Base-by-base conservation (phyloP, 1,139 yeast genomes). In the Barnettozyma hawaiiensis region DNA sequence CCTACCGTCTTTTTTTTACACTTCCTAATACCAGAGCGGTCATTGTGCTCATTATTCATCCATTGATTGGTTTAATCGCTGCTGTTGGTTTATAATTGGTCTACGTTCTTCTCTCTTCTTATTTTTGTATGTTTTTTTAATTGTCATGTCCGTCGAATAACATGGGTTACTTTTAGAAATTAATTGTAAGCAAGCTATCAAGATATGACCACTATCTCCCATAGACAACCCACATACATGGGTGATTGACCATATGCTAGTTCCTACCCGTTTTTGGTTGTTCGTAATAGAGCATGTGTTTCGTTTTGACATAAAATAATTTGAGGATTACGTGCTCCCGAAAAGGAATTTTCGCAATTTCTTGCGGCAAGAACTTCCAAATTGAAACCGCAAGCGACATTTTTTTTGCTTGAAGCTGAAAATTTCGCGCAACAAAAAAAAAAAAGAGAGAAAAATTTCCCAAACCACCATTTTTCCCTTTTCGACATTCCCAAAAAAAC, bases 381-480 rank as follows among this genome's bases (percentile, higher is more conserved):
- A 26, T 26, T n/a, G 29, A n/a, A 26, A 6, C n/a, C 29, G 16
- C 15, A 26, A 26, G 14, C 16, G 29, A n/a, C n/a, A 26, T 26
- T n/a, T 26, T n/a, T 26, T 26, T 14, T n/a, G n/a, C 29, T 16
- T n/a, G 27, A 24, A 24, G n/a, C n/a, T 22, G 27, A 26, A 26
- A 26, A 5, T 5, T 7, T 24, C 14, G n/a, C 29, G 19, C 20
- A 35, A 15, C 9, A 15, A 18, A n/a, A 39, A 39, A 27, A 35
- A 40, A 40, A 36, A 40, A 40, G 32, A 10, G 18, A 23, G 26
- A 26, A 38, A 38, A 34, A 37, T 31, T 31, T 38, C 39, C 41
- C 19, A 38, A 42, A 38, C 33, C 32, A 34, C 36, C 32, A 14
- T 24, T 42, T 42, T 42, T 35, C 45, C 45, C 39, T 38, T 42